Evolutionary conservation across 345 rosid genomes (phyloP), one percentile per base, ranked within the genome.

Genomic region (Balakata baccata): DNA sequence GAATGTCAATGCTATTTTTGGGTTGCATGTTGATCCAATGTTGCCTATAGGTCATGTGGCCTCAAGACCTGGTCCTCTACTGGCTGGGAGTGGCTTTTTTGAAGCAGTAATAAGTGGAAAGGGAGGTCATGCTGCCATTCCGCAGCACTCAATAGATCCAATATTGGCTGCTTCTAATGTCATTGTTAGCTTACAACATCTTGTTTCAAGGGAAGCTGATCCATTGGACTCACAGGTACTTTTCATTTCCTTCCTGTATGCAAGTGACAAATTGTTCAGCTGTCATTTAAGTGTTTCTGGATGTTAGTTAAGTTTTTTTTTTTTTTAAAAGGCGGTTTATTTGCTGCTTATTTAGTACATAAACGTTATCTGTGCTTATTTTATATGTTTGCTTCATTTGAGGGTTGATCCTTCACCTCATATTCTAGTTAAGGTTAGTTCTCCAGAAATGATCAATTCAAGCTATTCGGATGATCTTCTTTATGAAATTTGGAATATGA

Each of bases 111-210:
- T 94, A 53, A 84, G 80, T 9, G 98, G 98, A 57, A 90, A 87
- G 80, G 97, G 99, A 34, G 97, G 97, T 58, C 97, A 90, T 49
- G 99, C 92, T 38, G 97, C 98, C 56, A 85, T 90, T 78, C 98
- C 98, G n/a, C 97, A 90, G 73, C 89, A 86, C 23, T 46, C 96
- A 5, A 74, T 90, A 56, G 98, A 92, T 74, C 98, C 98, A 5
- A 87, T 94, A 52, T 58, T 90, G 46, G 97, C 98, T 37, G 91
- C 97, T 81, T 87, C 98, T 18, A 89, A 82, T 75, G 88, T 89
- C 50, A 77, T 94, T 46, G 86, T 90, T 57, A 90, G 94, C 79
- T 88, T 92, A 72, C 96, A 94, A 59, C 95, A 94, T 72, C 91
- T 92, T 12, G 81, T 94, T 74, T 92, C 98, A 8, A 90, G 97